These are phyloP conservation scores for Geotrichum restrictum DNA, from an alignment of 1,139 yeast species.

Conservation along the genomic window DNA sequence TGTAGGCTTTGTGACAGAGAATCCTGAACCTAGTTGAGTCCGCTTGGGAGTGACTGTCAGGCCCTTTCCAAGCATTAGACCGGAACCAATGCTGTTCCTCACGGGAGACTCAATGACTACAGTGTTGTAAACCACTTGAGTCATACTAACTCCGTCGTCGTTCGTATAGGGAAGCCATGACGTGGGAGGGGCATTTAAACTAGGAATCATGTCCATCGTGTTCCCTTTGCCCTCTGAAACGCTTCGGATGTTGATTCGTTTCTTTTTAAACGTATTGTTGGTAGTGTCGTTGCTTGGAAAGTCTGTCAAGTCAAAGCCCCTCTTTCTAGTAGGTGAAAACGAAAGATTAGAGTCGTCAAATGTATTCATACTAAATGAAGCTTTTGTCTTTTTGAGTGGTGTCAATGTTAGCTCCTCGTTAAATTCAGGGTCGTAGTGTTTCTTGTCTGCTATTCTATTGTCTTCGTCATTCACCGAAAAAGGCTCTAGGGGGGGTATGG, in stretches of 20 bases:
- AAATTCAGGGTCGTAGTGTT: slow-evolving; percentile 9
- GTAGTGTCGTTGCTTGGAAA: slow-evolving; percentile 8
- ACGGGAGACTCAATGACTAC: slow-evolving; percentile 17
- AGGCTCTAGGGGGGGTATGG: neutral
- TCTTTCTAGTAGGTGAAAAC: slow-evolving; percentile 16
- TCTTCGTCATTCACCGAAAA: neutral
- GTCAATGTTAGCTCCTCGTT: slow-evolving; percentile 4
- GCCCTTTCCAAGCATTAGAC: slow-evolving; percentile 14
- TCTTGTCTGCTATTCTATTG: slow-evolving; percentile 5
- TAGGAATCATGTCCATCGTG: slow-evolving; percentile 11
- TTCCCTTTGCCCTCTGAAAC: slow-evolving; percentile 2
- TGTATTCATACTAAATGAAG: slow-evolving; percentile 9
- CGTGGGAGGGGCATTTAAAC: slow-evolving; percentile 17
- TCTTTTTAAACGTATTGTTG: slow-evolving; percentile 9
- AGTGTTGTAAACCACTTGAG: slow-evolving; percentile 12
- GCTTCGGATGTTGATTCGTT: slow-evolving; percentile 10
- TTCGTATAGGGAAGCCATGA: slow-evolving; percentile 17
- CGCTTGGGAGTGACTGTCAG: slow-evolving; percentile 17
- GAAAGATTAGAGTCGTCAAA: slow-evolving; percentile 6
- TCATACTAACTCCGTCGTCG: slow-evolving; percentile 14
- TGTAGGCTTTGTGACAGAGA: neutral
- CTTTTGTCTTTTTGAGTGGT: slow-evolving; percentile 14
- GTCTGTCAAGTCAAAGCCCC: slow-evolving; percentile 15
- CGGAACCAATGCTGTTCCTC: slow-evolving; percentile 16
- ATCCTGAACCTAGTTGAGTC: slow-evolving; percentile 10